Base-by-base conservation (phyloP, 306 rosid species). In the Rosa lucieae region DNA sequence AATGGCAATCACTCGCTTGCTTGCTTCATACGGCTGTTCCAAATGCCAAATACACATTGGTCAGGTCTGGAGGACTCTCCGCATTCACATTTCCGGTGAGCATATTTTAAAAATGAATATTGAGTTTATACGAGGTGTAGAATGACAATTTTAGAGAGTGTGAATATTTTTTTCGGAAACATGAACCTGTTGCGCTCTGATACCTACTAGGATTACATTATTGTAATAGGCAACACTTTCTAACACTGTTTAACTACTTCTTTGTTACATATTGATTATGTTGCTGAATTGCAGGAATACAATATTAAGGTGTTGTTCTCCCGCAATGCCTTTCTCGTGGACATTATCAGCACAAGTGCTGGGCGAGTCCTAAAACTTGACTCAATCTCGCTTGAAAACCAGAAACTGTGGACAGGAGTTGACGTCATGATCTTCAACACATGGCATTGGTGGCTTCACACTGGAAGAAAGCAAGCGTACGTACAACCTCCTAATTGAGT, bases 391-490 rank as follows among this genome's bases (percentile, higher is more conserved):
- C 75, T 73, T 9, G 43, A 81, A 44, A 12, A 72, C 5, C 84
- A 55, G 39, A 20, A 82, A 5, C 17, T 55, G 55, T 87, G 88
- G 90, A 63, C 21, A 11, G 74, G 62, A 53, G 29, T 40, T 2
- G 81, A 84, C 13, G 69, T 87, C 0, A 29, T 82, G 73, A 63
- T 87, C 73, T 87, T 84, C 84, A 65, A 84, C 63, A 20, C 90
- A 5, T 84, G 90, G 88, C 90, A 87, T 49, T 87, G 90, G 88
- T 82, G 88, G 88, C 75, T 74, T 35, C 84, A 79, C 70, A 82
- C 81, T 0, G 84, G 88, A 73, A 87, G 81, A 66, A 82, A 84
- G 62, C 90, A 87, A 82, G 79, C 79, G 90, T 87, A 79, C 0
- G 84, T 32, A 32, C 37, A 32, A 37, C 70, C 37, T 40, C 37